These are phyloP conservation scores for Penicillium bialowiezense DNA, from an alignment of 495 filamentous ascomycete genomes.

Conservation along the genomic window DNA sequence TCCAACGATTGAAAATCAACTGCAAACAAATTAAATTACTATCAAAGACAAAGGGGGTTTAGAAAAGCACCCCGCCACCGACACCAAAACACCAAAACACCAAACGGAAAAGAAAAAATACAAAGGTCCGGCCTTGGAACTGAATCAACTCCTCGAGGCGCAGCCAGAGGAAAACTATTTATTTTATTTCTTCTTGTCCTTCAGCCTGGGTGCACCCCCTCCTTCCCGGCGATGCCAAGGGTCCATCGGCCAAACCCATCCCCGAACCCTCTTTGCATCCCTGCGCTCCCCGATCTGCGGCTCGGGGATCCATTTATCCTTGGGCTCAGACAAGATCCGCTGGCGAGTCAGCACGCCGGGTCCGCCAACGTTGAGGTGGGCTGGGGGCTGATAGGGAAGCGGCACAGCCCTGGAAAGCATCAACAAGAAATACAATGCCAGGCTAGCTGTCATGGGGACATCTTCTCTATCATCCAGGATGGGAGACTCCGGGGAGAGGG, in stretches of 20 bases:
- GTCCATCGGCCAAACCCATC: conserved; percentile 85
- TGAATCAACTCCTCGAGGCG: background rate
- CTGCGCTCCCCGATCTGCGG: conserved; percentile 78
- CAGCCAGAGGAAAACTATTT: conserved; percentile 19
- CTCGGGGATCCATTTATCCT: conserved; percentile 86
- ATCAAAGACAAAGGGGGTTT: conserved; percentile 17
- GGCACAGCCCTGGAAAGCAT: conserved; percentile 79
- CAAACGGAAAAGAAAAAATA: conserved; percentile 1
- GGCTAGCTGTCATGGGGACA: conserved; percentile 59
- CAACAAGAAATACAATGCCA: conserved; percentile 75
- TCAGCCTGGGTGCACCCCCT: conserved; percentile 28
- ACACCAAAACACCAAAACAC: conserved; percentile 3
- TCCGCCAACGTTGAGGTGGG: conserved; percentile 75
- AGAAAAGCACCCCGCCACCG: conserved; percentile 7
- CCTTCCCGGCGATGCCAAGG: conserved; percentile 56
- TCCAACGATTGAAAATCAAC: too few species aligned
- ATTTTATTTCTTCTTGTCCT: conserved; percentile 34
- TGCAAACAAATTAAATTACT: conserved; percentile 14
- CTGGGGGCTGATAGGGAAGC: conserved; percentile 61
- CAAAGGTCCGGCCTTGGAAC: conserved; percentile 5
- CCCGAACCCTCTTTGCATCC: conserved; percentile 75
- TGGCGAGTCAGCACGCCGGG: conserved; percentile 73
- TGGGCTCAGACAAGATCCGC: conserved; percentile 58
- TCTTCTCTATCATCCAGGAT: conserved; percentile 15
- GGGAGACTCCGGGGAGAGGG: conserved; percentile 15